phyloP scores from a whole-genome alignment of 768 basidiomycete species.

The Leccinum disarticulatum region DNA sequence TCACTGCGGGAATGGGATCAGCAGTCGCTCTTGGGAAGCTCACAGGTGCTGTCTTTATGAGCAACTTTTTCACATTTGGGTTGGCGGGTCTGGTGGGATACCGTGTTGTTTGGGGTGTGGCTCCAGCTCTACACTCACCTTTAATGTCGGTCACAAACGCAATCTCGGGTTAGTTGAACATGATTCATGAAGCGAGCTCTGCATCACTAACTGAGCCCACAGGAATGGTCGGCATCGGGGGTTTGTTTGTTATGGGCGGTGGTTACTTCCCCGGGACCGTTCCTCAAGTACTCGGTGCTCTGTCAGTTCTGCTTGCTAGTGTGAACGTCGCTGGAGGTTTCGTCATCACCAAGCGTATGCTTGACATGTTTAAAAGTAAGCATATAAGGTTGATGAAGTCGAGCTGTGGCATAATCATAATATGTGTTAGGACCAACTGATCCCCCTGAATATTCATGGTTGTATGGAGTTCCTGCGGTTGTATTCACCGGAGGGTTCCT shows the following conservation, averaged over 20 bases:
- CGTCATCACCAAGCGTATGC: conserved; percentile 87
- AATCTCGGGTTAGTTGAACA: conserved; percentile 60
- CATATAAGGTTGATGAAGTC: background rate
- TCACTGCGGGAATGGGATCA: conserved; percentile 77
- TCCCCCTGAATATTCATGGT: conserved; percentile 85
- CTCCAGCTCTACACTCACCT: conserved; percentile 85
- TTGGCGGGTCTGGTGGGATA: conserved; percentile 85
- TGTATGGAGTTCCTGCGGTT: conserved; percentile 76
- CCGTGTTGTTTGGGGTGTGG: conserved; percentile 87
- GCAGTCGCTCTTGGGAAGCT: conserved; percentile 72
- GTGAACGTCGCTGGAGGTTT: conserved; percentile 90
- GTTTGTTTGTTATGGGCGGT: conserved; percentile 89
- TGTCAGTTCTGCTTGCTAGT: conserved; percentile 84
- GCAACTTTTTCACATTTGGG: conserved; percentile 86
- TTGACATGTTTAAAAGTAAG: conserved; percentile 89
- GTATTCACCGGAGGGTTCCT: conserved; percentile 84
- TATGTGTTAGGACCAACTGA: conserved; percentile 62
- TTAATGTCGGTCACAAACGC: conserved; percentile 92
- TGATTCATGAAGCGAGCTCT: conserved; percentile 9
- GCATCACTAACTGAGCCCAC: background rate
- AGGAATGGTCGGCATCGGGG: conserved; percentile 81
- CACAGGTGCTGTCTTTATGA: conserved; percentile 83
- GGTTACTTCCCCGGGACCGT: conserved; percentile 80
- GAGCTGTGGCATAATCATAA: conserved; percentile 9
- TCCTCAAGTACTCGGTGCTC: conserved; percentile 75